These are phyloP conservation scores for Balakata baccata DNA, from an alignment of 345 rosid genomes.

Conservation along the genomic window DNA sequence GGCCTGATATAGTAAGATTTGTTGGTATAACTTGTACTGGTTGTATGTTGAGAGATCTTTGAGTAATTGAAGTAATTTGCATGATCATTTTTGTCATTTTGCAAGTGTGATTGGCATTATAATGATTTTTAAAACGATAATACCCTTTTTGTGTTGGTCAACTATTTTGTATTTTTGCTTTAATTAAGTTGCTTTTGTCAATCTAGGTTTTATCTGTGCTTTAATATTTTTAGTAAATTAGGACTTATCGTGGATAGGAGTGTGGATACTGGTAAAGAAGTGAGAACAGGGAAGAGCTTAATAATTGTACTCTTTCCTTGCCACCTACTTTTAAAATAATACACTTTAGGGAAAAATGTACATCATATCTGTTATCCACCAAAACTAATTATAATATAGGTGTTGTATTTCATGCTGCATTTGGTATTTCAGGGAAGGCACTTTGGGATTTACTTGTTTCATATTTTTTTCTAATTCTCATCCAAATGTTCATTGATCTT, in stretches of 20 bases:
- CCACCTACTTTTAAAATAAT: not conserved
- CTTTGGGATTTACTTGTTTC: slow-evolving; percentile 17
- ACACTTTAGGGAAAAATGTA: not conserved
- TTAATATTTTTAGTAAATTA: not conserved
- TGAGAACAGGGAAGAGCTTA: not conserved
- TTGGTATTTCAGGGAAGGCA: not conserved
- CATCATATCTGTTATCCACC: not conserved
- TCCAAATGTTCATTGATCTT: not conserved
- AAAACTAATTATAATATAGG: not conserved
- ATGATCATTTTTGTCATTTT: not conserved
- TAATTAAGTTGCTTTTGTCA: not conserved
- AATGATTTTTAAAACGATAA: not conserved
- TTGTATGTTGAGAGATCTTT: not conserved
- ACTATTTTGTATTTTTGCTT: not conserved
- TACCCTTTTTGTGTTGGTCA: not conserved
- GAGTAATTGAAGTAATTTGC: not conserved
- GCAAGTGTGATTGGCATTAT: not conserved
- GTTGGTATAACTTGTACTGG: not conserved
- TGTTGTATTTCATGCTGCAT: not conserved
- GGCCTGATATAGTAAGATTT: not conserved
- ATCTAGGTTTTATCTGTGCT: not conserved
- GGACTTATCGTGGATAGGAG: not conserved
- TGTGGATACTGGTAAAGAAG: not conserved
- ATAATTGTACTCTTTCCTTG: not conserved
- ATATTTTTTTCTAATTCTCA: not conserved